Percentiles rank a stretch among this genome's conserved stretches.
These are phyloP conservation scores for Trichophyton verrucosum DNA, from an alignment of 2,329 filamentous ascomycete genomes.

Conservation along the genomic window DNA sequence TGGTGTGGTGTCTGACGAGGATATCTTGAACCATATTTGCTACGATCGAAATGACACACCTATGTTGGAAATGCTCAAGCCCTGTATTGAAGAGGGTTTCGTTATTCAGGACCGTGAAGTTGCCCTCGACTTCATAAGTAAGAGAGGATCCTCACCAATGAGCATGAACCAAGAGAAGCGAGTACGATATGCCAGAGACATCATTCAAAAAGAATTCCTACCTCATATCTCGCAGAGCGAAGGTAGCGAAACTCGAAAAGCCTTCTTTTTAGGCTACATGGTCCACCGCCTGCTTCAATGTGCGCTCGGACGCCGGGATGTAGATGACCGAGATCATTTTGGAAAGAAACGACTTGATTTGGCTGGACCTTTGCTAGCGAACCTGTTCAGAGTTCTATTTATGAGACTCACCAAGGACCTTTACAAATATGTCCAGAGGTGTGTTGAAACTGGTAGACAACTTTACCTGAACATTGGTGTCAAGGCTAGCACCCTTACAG, in stretches of 20 bases:
- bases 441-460: conserved; percentile 75
- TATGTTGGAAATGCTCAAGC: conserved; percentile 95
- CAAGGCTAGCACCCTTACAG: conserved; percentile 81
- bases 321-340: conserved; percentile 96
- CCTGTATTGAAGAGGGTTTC: conserved; percentile 93
- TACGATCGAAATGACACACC: conserved; percentile 90
- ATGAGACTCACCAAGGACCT: conserved; percentile 84
- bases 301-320: conserved; percentile 80
- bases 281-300: conserved; percentile 91
- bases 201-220: conserved; percentile 91
- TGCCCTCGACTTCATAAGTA: conserved; percentile 89
- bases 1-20: conserved; percentile 91
- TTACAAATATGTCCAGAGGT: conserved; percentile 79
- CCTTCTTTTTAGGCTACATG: conserved; percentile 98
- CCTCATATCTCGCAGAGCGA: conserved; percentile 94
- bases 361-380: conserved; percentile 86
- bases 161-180: conserved; percentile 73
- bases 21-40: conserved; percentile 95
- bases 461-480: conserved; percentile 87
- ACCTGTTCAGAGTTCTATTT: conserved; percentile 86
- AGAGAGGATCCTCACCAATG: conserved; percentile 62
- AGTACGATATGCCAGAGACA: conserved; percentile 81
- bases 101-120: conserved; percentile 92
- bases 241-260: conserved; percentile 89
- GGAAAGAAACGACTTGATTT: conserved; percentile 97